Conservation (phyloP, 345 rosid genomes). For the Rhizophora apiculata region DNA sequence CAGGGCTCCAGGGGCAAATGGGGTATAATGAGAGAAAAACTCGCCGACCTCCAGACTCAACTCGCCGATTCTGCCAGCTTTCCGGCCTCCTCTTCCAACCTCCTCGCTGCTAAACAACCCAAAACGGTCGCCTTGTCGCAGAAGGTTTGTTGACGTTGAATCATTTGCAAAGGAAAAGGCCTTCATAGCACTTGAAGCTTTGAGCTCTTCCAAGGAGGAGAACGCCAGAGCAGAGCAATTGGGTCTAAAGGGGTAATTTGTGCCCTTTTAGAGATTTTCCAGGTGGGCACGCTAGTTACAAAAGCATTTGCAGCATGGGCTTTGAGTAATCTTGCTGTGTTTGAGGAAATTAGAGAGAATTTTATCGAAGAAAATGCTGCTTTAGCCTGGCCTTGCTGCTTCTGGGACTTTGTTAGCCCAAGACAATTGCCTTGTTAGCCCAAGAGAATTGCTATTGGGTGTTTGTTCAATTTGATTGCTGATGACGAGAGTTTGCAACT, state of each 20-base stretch:
- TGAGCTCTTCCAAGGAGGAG: no score
- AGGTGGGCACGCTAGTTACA: conserved; percentile 69
- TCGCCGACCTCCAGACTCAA: no score
- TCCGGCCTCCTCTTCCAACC: no score
- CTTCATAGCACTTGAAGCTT: no score
- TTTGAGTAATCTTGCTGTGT: conserved; percentile 59
- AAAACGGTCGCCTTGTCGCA: no score
- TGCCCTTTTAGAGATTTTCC: conserved; percentile 72
- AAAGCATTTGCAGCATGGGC: conserved; percentile 86
- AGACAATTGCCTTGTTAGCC: conserved; percentile 66
- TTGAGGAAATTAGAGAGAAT: conserved; percentile 60
- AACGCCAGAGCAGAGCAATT: no score
- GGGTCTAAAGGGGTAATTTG: conserved; percentile 25
- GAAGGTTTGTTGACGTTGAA: no score
- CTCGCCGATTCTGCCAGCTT: no score
- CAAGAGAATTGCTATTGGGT: conserved; percentile 73
- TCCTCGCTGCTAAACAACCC: no score
- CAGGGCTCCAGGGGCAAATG: no score
- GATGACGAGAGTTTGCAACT: conserved; percentile 59
- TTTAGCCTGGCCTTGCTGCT: conserved; percentile 32
- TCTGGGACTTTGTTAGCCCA: conserved; percentile 73
- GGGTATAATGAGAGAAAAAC: no score
- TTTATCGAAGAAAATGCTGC: conserved; percentile 68
- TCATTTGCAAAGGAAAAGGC: no score
- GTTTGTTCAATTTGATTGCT: conserved; percentile 61